These are phyloP conservation scores for Perilla frutescens DNA, from an alignment of 257 asterid species.

Conservation along the genomic window DNA sequence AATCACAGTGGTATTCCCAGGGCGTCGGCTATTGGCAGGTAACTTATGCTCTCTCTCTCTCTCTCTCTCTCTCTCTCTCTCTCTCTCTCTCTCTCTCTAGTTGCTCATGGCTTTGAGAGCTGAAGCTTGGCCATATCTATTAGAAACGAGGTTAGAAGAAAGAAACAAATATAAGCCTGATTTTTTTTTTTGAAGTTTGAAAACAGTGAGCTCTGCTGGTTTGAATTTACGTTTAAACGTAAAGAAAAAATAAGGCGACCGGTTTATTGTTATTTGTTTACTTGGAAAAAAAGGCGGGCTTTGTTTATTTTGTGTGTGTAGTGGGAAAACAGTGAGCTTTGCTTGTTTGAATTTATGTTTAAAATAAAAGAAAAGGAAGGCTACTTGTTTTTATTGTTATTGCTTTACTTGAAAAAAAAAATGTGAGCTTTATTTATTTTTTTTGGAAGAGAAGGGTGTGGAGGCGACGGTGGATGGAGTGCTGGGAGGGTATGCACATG, in stretches of 20 bases:
- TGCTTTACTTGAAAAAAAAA: not conserved
- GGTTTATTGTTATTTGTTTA: not conserved
- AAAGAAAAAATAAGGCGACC: not conserved
- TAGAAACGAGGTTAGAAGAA: too few relatives aligned
- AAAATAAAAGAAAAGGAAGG: not conserved
- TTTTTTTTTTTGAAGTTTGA: too few relatives aligned
- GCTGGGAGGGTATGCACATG: slow-evolving; percentile 88
- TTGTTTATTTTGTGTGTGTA: not conserved
- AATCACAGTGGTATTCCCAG: slow-evolving; percentile 75
- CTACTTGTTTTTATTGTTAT: not conserved
- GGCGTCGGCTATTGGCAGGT: slow-evolving; percentile 95
- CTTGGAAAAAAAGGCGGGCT: not conserved
- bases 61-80: not conserved
- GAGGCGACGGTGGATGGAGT: slow-evolving; percentile 97
- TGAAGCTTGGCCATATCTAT: not conserved
- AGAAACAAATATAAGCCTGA: too few relatives aligned
- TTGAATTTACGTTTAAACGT: not conserved
- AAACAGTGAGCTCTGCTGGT: not conserved
- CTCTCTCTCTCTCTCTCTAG: not conserved
- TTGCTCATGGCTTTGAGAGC: not conserved
- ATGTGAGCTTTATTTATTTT: slow-evolving; percentile 11
- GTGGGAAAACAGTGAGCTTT: too few relatives aligned
- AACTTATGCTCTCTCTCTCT: not conserved
- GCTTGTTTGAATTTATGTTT: not conserved
- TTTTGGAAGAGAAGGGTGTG: slow-evolving; percentile 70